phyloP scores from a whole-genome alignment of 805 yeast species.

The Yamadazyma nakazawae region DNA sequence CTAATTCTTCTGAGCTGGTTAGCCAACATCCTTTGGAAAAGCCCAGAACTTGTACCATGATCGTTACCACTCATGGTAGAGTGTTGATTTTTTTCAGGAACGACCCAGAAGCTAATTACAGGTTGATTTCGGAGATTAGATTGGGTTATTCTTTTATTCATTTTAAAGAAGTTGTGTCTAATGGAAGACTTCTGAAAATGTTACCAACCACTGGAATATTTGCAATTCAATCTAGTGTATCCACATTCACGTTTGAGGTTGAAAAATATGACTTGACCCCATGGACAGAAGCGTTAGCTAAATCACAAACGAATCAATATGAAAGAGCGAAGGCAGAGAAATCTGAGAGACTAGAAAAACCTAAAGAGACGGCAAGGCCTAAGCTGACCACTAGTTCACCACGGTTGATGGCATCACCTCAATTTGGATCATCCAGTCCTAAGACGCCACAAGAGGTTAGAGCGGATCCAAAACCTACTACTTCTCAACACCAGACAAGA shows the following conservation, averaged over 20 bases:
- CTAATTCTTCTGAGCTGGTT: constrained; percentile 5
- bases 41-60: constrained; percentile 46
- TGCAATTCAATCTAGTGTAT: constrained; percentile 53
- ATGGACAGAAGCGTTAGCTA: constrained; percentile 59
- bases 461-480: neutral
- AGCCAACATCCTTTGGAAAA: constrained; percentile 31
- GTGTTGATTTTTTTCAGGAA: constrained; percentile 50
- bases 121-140: constrained; percentile 52
- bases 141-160: constrained; percentile 50
- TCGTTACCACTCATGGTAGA: constrained; percentile 64
- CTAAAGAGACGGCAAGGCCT: neutral
- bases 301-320: constrained; percentile 45
- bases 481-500: neutral
- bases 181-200: constrained; percentile 24
- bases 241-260: constrained; percentile 56
- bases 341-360: constrained; percentile 6
- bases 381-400: constrained; percentile 15
- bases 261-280: constrained; percentile 46
- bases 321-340: constrained; percentile 37
- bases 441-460: neutral
- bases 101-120: constrained; percentile 40
- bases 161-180: constrained; percentile 53
- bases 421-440: constrained; percentile 8
- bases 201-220: constrained; percentile 45
- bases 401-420: constrained; percentile 22